Evolutionary conservation across 83 land plant genomes (phyloP).

Genomic region (Picea mariana): DNA sequence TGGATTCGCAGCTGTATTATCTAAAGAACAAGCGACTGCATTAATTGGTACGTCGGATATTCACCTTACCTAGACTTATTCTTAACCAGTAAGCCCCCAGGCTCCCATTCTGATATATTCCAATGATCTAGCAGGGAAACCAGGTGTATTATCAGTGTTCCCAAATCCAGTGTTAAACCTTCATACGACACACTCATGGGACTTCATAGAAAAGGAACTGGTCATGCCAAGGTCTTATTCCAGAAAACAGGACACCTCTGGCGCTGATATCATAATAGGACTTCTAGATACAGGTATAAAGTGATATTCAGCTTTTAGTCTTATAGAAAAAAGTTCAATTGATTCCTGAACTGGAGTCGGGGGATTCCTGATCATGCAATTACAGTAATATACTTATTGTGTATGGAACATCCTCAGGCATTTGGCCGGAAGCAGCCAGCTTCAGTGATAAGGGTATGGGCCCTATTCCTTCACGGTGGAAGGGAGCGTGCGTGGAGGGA

Average conservation of each 20-base stretch:
- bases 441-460: slow-evolving; percentile 56
- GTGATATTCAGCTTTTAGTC: background rate
- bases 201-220: slow-evolving; percentile 38
- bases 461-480: slow-evolving; percentile 65
- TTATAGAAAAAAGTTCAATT: background rate
- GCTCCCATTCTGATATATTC: background rate
- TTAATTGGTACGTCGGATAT: slow-evolving; percentile 38
- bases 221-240: slow-evolving; percentile 7
- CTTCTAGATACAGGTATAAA: slow-evolving; percentile 53
- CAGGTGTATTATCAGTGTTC: slow-evolving; percentile 70
- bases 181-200: slow-evolving; percentile 88
- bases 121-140: slow-evolving; percentile 33
- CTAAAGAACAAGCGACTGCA: slow-evolving; percentile 44
- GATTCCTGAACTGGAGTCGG: background rate
- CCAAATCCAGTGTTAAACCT: slow-evolving; percentile 38
- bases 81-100: background rate
- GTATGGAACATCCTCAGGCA: slow-evolving; percentile 32
- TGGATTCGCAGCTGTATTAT: slow-evolving; percentile 72
- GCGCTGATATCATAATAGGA: slow-evolving; percentile 56
- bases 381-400: background rate
- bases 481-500: slow-evolving; percentile 53
- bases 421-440: slow-evolving; percentile 85
- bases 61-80: no score
- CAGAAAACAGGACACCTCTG: slow-evolving; percentile 14
- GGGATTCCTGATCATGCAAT: background rate